phyloP scores from a whole-genome alignment of 495 filamentous ascomycete species.

The Aeminium ludgeri region DNA sequence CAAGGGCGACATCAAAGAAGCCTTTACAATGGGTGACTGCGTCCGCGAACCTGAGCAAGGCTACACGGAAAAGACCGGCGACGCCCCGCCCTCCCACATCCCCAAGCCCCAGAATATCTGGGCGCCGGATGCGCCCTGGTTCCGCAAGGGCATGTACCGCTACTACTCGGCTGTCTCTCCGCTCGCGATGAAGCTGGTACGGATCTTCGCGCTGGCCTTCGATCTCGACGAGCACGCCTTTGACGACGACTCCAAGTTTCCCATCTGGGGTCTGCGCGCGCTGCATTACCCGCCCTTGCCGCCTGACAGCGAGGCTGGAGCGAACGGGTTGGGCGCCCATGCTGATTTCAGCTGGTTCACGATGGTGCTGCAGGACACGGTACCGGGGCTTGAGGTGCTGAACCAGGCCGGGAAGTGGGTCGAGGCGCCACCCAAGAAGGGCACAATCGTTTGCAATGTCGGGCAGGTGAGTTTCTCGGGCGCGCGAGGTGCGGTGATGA shows the following conservation, averaged over 20 bases:
- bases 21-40: slow-evolving; percentile 1
- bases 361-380: slow-evolving; percentile 23
- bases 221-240: slow-evolving; percentile 56
- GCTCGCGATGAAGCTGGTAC: slow-evolving; percentile 23
- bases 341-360: slow-evolving; percentile 29
- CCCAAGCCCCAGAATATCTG: no score
- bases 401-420: slow-evolving; percentile 20
- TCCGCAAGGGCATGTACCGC: slow-evolving; percentile 30
- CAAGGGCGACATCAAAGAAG: slow-evolving; percentile 22
- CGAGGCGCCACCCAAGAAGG: slow-evolving; percentile 15
- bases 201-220: slow-evolving; percentile 39
- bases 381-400: slow-evolving; percentile 32
- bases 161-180: slow-evolving; percentile 27
- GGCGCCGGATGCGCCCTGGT: slow-evolving; percentile 30
- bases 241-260: slow-evolving; percentile 45
- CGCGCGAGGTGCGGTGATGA: no score
- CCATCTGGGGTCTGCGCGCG: slow-evolving; percentile 73
- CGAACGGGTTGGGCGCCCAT: slow-evolving; percentile 30
- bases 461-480: no score
- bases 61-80: slow-evolving; percentile 13
- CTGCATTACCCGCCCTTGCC: slow-evolving; percentile 65
- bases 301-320: slow-evolving; percentile 8
- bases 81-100: no score
- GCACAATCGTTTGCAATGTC: no score
- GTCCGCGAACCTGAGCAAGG: slow-evolving; percentile 3